Conservation (phyloP, 2,329 filamentous ascomycete species). For the Sporothrix euskadiensis region DNA sequence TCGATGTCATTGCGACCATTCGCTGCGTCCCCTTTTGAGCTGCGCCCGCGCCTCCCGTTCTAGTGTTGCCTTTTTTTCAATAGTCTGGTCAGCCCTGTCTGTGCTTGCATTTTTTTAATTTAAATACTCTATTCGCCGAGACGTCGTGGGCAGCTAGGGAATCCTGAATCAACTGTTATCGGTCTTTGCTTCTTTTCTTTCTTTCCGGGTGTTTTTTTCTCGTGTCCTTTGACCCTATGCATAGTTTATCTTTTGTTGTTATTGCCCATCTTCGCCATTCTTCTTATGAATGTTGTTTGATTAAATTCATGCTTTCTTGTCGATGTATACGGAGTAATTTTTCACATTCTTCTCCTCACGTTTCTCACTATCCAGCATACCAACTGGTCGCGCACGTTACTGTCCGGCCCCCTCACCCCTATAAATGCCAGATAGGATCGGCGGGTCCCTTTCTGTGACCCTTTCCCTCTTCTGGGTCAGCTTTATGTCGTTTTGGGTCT, state of each 20-base stretch:
- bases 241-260: not conserved
- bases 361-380: not conserved
- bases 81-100: not conserved
- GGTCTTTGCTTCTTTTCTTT: not conserved
- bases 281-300: not conserved
- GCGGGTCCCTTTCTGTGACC: not conserved
- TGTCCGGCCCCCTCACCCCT: not conserved
- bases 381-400: not conserved
- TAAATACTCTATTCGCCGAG: not conserved
- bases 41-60: not conserved
- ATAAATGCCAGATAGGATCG: conserved; percentile 4
- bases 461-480: not conserved
- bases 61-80: not conserved
- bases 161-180: no score
- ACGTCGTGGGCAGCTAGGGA: not conserved
- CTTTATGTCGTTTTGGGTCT: not conserved
- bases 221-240: not conserved
- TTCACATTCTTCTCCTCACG: not conserved
- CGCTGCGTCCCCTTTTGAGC: not conserved
- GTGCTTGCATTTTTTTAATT: not conserved
- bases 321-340: not conserved
- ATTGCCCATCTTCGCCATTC: no score
- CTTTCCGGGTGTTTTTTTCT: not conserved
- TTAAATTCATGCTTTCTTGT: not conserved
- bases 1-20: not conserved